Evolutionary conservation across 371 early-diverging fungal genomes (phyloP).

Genomic region (Mycotypha africana): DNA sequence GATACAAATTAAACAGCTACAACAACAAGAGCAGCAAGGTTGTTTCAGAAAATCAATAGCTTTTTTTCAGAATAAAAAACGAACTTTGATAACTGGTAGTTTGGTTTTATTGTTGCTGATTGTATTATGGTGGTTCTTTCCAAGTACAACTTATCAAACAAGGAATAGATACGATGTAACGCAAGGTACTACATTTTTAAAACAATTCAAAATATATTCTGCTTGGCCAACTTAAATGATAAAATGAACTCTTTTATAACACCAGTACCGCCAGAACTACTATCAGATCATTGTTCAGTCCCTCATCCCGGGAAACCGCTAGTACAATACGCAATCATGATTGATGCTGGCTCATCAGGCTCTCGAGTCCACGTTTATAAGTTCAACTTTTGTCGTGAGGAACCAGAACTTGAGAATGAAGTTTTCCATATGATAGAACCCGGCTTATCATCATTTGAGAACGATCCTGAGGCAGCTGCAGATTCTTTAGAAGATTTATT

Average conservation of each 20-base stretch:
- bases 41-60: conserved; percentile 26
- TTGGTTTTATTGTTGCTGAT: conserved; percentile 2
- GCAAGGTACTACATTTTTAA: no score
- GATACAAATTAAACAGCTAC: conserved; percentile 28
- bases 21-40: conserved; percentile 16
- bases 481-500: conserved; percentile 75
- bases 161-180: no score
- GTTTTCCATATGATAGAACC: conserved; percentile 83
- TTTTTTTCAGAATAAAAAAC: conserved; percentile 17
- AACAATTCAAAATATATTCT: not conserved
- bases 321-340: conserved; percentile 68
- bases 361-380: conserved; percentile 94
- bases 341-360: conserved; percentile 98
- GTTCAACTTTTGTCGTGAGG: conserved; percentile 78
- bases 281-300: conserved; percentile 62
- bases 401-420: conserved; percentile 72
- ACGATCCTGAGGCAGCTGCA: conserved; percentile 75
- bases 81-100: conserved; percentile 9
- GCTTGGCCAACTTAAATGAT: not conserved
- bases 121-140: conserved; percentile 3
- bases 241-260: not conserved
- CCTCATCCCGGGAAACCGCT: conserved; percentile 54
- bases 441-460: conserved; percentile 72
- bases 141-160: not conserved
- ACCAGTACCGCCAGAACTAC: conserved; percentile 4